Conservation (phyloP, 108 stramenopile species). For the Cyclotella kingstonii region DNA sequence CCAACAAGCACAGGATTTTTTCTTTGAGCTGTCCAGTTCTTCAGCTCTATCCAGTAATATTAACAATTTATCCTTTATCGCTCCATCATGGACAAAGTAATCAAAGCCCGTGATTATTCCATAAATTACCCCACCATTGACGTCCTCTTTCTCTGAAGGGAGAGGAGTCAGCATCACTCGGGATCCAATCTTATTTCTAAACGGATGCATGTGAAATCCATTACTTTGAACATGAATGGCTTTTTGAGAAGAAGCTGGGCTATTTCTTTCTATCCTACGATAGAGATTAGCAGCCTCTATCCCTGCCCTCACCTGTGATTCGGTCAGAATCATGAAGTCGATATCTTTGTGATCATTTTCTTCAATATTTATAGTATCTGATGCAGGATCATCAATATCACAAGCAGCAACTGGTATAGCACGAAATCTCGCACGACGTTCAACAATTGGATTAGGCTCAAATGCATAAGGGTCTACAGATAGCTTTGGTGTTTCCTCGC, state of each 20-base stretch:
- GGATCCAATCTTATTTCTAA: slow-evolving; percentile 38
- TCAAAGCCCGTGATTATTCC: slow-evolving; percentile 46
- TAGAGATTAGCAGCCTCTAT: slow-evolving; percentile 62
- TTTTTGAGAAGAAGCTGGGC: slow-evolving; percentile 5
- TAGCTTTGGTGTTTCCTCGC: slow-evolving; percentile 11
- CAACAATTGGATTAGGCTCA: slow-evolving; percentile 37
- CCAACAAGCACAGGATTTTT: slow-evolving; percentile 64
- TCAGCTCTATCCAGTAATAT: slow-evolving; percentile 19
- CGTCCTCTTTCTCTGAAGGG: slow-evolving; percentile 5
- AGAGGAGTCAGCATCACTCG: slow-evolving; percentile 25
- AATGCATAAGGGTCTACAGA: slow-evolving; percentile 15
- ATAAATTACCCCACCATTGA: slow-evolving; percentile 13
- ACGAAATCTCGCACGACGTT: slow-evolving; percentile 72
- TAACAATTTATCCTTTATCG: slow-evolving; percentile 16
- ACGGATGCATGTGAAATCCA: slow-evolving; percentile 26
- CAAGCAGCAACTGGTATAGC: slow-evolving; percentile 42
- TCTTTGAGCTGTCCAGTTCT: slow-evolving; percentile 15
- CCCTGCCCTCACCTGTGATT: slow-evolving; percentile 81
- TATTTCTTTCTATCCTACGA: slow-evolving; percentile 7
- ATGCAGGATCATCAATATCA: slow-evolving; percentile 13
- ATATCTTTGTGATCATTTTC: slow-evolving; percentile 29
- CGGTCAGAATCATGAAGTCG: slow-evolving; percentile 62
- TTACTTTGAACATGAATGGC: not conserved
- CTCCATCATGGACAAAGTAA: slow-evolving; percentile 1
- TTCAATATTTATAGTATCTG: not conserved